A percentile compares a stretch with the other conserved stretches of the same genome.
Conservation (phyloP, 345 rosid genomes). For the Citrus unshiu region DNA sequence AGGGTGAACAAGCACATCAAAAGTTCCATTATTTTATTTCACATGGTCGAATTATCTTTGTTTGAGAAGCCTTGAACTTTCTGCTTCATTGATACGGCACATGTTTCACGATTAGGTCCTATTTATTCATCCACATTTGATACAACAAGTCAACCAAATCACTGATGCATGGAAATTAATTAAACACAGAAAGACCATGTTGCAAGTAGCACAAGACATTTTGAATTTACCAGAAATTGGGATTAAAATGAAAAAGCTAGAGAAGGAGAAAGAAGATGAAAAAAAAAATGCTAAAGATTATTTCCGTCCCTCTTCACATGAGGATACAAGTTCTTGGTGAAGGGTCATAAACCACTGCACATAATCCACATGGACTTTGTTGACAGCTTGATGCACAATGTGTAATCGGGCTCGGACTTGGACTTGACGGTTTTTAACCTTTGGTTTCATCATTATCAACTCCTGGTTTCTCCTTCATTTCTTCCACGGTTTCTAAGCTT, state of each 20-base stretch:
- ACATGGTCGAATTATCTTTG: neutral
- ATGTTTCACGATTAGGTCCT: too few relatives aligned
- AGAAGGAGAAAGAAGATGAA: neutral
- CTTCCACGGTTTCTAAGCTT: constrained; percentile 1
- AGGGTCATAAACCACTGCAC: neutral
- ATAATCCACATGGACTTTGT: neutral
- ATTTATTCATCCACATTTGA: too few relatives aligned
- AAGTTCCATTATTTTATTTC: neutral
- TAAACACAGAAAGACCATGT: neutral
- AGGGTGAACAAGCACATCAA: too few relatives aligned
- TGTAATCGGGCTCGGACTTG: neutral
- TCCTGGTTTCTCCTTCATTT: neutral
- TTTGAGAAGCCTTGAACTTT: neutral
- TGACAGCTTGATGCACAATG: neutral
- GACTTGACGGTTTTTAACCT: neutral
- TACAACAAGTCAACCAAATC: neutral
- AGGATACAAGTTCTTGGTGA: neutral
- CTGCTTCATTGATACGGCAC: neutral
- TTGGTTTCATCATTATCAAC: too few relatives aligned
- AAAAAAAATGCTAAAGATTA: too few relatives aligned
- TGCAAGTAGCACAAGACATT: neutral
- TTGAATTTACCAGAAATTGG: neutral
- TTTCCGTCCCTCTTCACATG: neutral
- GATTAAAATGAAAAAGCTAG: neutral
- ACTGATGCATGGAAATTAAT: neutral